Base-by-base conservation (phyloP, 164 flowering plant genomes). In the Berberis vulgaris region DNA sequence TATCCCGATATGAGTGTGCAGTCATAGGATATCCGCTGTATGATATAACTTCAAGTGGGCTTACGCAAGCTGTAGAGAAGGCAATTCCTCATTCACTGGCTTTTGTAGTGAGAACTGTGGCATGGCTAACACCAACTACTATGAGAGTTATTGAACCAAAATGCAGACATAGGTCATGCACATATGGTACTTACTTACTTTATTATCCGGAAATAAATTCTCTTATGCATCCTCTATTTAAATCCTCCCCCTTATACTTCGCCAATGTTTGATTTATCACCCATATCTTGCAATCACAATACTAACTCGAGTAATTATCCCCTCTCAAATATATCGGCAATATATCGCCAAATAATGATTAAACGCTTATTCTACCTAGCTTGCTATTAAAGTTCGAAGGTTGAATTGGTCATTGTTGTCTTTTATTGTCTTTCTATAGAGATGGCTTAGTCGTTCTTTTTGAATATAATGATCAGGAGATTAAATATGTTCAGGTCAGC, bases 1-100 rank as follows among this genome's bases (percentile, higher is more conserved):
- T 88, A 6, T 49, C 87, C 49, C 72, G 84, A 54, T 81, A 76
- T 72, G 88, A 88, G 63, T 86, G 96, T 72, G 91, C 75, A 70
- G 91, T 74, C 41, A 41, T 59, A 59, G 80, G 78, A 67, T 88
- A 88, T 77, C 83, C 91, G 40, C 65, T 84, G 26, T 84, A 83
- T 75, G 96, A 88, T 55, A 69, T 83, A 44, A 86, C 96, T 42
- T 81, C 96, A 39, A 88, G 91, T 72, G 91, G 96, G 62, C 81
- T 88, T 50, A 84, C 86, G 41, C 91, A 84, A 80, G 78, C 91
- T 63, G 84, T 88, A 59, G 95, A 88, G 75, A 77, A 77, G 72
- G 82, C 68, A 54, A 69, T 84, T 59, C 86, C 82, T 4, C 54
- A 70, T 1, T 67, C 83, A 40, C 71, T 86, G 38, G 77, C 72